Evolutionary conservation across 2,329 filamentous ascomycete species (phyloP), one percentile per base, ranked within the genome.

Genomic region (Epichloe sibirici): DNA sequence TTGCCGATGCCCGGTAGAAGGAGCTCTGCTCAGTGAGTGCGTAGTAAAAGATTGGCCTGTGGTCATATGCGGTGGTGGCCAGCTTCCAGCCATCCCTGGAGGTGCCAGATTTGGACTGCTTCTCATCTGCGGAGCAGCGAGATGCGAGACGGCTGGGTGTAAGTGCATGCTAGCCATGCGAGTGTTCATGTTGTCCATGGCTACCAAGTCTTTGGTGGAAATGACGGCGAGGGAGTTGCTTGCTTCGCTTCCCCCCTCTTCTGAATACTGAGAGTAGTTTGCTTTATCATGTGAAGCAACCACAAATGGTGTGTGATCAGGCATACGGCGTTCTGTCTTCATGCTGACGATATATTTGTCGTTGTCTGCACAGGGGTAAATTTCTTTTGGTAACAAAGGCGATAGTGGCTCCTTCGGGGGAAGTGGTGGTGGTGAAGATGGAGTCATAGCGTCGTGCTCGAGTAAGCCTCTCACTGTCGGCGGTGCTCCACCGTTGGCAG

Each of bases 401-500:
- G 66, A 65, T 7, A 63, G 58, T 46, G 49, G 60, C 54, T 55
- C 52, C 45, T 58, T 56, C 23, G 53, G 49, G 5, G 55, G 56
- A 5, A 21, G 17, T 21, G 17, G 55, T 39, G 52, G 53, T 17
- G 55, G 56, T 12, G 54, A 38, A 7, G 45, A n/a, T 59, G 57
- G 28, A 54, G 61, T 61, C 46, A 61, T 60, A 51, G 65, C 65
- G 50, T 70, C 66, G 38, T 70, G 68, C 57, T 76, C 74, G n/a
- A 82, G 68, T 9, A 81, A 68, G 1, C 77, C 75, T 51, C 77
- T 73, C 13, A 78, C 71, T 2, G 75, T 75, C 3, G 76, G 75
- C 12, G 71, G 71, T 37, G 66, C 64, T 28, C 71, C 72, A 23
- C 69, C 71, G 40, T 70, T 69, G 12, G 67, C 61, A n/a, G 65